Evolutionary conservation across 352 stramenopile genomes (phyloP).

Genomic region (Blastocystis sp.): DNA sequence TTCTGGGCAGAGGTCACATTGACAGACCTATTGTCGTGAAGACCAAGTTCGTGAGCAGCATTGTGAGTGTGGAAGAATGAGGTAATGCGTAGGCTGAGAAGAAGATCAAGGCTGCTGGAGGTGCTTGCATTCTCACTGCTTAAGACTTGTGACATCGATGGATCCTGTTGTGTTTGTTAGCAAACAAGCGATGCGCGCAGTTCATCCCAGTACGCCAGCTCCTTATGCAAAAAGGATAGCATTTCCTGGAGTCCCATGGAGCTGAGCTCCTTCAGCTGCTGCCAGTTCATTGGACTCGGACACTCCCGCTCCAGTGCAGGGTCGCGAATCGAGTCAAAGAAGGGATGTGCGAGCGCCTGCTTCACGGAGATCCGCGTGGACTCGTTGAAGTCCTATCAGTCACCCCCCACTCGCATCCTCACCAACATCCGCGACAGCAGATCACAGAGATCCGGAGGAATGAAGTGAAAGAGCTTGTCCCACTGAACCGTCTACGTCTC

Average conservation of each 20-base stretch:
- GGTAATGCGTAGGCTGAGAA: constrained; percentile 77
- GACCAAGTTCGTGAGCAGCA: constrained; percentile 34
- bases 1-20: constrained; percentile 16
- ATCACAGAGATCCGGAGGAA: constrained; percentile 51
- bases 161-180: background rate
- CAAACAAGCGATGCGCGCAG: background rate
- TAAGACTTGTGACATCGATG: background rate
- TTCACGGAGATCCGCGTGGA: constrained; percentile 83
- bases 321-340: constrained; percentile 68
- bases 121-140: constrained; percentile 68
- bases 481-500: constrained; percentile 30
- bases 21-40: constrained; percentile 45
- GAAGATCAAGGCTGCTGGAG: constrained; percentile 98
- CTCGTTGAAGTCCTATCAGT: constrained; percentile 74
- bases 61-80: background rate
- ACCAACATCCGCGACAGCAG: constrained; percentile 52
- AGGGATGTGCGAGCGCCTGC: constrained; percentile 86
- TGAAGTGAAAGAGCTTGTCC: background rate
- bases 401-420: constrained; percentile 49
- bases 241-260: constrained; percentile 1
- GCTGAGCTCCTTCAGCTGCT: background rate
- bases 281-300: background rate
- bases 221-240: background rate
- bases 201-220: background rate
- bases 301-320: constrained; percentile 17